phyloP scores from a whole-genome alignment of 305 asterid genomes.

The Andrographis paniculata region DNA sequence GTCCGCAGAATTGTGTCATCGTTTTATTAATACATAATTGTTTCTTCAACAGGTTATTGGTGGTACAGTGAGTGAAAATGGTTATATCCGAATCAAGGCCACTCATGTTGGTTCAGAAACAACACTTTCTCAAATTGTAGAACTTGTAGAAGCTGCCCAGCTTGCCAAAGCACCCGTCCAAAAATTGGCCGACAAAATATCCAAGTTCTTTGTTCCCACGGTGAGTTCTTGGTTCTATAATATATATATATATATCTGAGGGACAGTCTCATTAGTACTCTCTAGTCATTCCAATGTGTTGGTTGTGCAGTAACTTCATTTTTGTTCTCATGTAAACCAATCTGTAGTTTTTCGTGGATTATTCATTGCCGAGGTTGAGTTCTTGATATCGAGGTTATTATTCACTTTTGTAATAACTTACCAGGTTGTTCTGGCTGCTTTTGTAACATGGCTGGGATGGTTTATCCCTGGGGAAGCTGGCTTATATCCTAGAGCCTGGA shows the following conservation, averaged over 20 bases:
- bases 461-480: constrained; percentile 63
- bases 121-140: constrained; percentile 90
- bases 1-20: no score
- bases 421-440: constrained; percentile 77
- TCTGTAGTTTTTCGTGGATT: no score
- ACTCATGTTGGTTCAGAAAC: constrained; percentile 98
- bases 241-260: no score
- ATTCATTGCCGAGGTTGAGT: neutral
- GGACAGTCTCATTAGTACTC: no score
- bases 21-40: constrained; percentile 11
- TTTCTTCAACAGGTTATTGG: constrained; percentile 67
- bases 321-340: no score
- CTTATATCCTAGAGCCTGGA: constrained; percentile 70
- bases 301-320: neutral
- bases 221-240: constrained; percentile 52
- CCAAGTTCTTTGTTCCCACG: constrained; percentile 81
- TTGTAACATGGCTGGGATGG: constrained; percentile 84
- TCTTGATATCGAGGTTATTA: neutral
- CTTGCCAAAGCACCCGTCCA: constrained; percentile 98
- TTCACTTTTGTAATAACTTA: neutral
- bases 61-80: constrained; percentile 91
- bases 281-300: no score
- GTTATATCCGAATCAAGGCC: constrained; percentile 72
- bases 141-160: constrained; percentile 98
- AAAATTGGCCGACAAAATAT: constrained; percentile 94